These are phyloP conservation scores for Stellera chamaejasme DNA, from an alignment of 345 rosid genomes.

Conservation along the genomic window DNA sequence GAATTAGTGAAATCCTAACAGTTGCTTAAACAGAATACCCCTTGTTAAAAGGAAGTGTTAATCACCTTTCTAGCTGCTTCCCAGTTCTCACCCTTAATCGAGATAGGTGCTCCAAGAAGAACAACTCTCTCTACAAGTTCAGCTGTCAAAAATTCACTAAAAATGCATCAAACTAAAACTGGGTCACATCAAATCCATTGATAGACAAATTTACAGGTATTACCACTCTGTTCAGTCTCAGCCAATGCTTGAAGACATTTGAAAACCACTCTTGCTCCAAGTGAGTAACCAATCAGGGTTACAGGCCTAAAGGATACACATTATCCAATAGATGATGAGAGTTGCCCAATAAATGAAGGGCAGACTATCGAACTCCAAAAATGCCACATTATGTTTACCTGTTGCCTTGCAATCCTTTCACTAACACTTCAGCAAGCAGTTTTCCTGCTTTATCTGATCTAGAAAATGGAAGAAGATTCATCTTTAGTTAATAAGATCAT, in stretches of 20 bases:
- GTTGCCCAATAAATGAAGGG: background rate
- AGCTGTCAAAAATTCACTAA: slow-evolving; percentile 37
- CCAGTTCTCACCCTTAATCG: slow-evolving; percentile 83
- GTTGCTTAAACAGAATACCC: background rate
- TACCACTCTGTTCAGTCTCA: slow-evolving; percentile 77
- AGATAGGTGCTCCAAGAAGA: slow-evolving; percentile 86
- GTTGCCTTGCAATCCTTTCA: slow-evolving; percentile 91
- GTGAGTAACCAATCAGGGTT: slow-evolving; percentile 84
- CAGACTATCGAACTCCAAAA: slow-evolving; percentile 2
- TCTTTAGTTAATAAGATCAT: background rate
- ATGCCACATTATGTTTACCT: slow-evolving; percentile 33
- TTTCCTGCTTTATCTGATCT: slow-evolving; percentile 92
- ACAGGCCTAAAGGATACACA: slow-evolving; percentile 58
- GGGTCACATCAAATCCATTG: background rate
- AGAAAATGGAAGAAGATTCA: slow-evolving; percentile 21
- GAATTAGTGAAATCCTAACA: background rate
- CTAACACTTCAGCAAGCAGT: slow-evolving; percentile 78
- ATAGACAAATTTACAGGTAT: background rate
- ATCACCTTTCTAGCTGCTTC: slow-evolving; percentile 75
- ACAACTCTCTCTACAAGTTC: slow-evolving; percentile 89
- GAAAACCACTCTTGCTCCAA: slow-evolving; percentile 88
- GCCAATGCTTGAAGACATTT: slow-evolving; percentile 84
- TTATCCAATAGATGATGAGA: slow-evolving; percentile 4
- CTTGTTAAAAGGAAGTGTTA: slow-evolving; percentile 7
- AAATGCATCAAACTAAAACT: slow-evolving; percentile 11